Percentiles rank a stretch among this genome's conserved stretches.
Conservation (phyloP, 148 eudicot species). For the Drosera capensis region DNA sequence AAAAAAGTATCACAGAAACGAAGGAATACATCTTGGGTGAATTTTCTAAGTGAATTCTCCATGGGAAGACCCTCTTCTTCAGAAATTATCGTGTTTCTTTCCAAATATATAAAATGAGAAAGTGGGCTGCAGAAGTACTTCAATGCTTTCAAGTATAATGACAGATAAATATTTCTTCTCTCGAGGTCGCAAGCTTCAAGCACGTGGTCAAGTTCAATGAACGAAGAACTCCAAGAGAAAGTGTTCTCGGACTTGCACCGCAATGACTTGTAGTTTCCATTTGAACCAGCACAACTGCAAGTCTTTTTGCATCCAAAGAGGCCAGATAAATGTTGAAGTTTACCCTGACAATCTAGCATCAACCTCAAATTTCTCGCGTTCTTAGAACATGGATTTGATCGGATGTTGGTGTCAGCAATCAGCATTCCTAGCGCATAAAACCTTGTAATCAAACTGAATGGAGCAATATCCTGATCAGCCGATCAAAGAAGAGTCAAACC, state of each 20-base stretch:
- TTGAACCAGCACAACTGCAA: slow-evolving; percentile 8
- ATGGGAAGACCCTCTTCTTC: slow-evolving; percentile 21
- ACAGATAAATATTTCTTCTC: slow-evolving; percentile 11
- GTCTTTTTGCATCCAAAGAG: slow-evolving; percentile 19
- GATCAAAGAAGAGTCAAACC: slow-evolving; percentile 2
- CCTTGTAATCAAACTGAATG: slow-evolving; percentile 26
- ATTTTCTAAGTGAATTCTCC: slow-evolving; percentile 13
- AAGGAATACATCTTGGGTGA: slow-evolving; percentile 27
- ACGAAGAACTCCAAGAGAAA: neutral
- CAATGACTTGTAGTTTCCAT: slow-evolving; percentile 6
- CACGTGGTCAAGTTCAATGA: slow-evolving; percentile 1
- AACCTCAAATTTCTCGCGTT: slow-evolving; percentile 10
- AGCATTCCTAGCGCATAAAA: slow-evolving; percentile 48
- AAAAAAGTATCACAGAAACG: slow-evolving; percentile 35
- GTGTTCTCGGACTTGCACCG: slow-evolving; percentile 5
- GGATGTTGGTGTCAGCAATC: slow-evolving; percentile 17
- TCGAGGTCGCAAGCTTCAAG: slow-evolving; percentile 6
- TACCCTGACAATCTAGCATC: slow-evolving; percentile 20
- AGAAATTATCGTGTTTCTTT: slow-evolving; percentile 33
- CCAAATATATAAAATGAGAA: slow-evolving; percentile 45
- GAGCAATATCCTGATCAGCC: slow-evolving; percentile 28
- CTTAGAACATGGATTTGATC: slow-evolving; percentile 10
- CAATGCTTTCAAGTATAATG: slow-evolving; percentile 45
- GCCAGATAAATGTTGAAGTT: slow-evolving; percentile 20
- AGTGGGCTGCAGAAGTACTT: slow-evolving; percentile 63